A percentile compares a stretch with the other conserved stretches of the same genome.
These are phyloP conservation scores for Podila minutissima DNA, from an alignment of 192 early-diverging fungal genomes.

Conservation along the genomic window DNA sequence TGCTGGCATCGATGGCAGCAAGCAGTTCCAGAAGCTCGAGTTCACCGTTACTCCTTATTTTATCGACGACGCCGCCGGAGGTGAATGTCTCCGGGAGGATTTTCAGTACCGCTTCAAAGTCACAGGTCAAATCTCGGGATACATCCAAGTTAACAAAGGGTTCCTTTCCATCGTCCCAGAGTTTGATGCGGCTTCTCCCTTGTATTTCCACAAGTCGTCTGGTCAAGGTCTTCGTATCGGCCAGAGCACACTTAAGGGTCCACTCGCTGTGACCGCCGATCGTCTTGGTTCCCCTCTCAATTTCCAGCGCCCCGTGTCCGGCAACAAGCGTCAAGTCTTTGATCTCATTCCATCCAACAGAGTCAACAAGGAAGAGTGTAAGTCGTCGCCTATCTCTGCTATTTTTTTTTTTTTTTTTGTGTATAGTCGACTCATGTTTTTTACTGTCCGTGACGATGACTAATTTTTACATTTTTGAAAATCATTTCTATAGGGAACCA, in stretches of 20 bases:
- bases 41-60: constrained; percentile 4
- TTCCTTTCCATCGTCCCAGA: not conserved
- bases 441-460: no score
- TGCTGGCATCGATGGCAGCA: constrained; percentile 4
- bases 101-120: constrained; percentile 10
- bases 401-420: no score
- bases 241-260: not conserved
- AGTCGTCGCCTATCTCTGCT: not conserved
- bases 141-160: not conserved
- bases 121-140: constrained; percentile 1
- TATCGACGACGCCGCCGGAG: not conserved
- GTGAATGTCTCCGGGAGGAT: constrained; percentile 9
- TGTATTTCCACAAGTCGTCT: not conserved
- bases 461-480: no score
- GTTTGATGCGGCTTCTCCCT: not conserved
- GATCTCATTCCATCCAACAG: not conserved
- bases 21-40: constrained; percentile 2
- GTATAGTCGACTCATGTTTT: no score
- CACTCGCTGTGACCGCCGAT: not conserved
- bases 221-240: constrained; percentile 13
- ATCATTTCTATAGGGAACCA: no score
- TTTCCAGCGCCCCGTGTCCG: no score
- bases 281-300: not conserved
- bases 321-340: not conserved
- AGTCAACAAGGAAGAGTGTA: no score